Evolutionary conservation across 1,139 yeast genomes (phyloP).

Genomic region (Hyphopichia khmerensis): DNA sequence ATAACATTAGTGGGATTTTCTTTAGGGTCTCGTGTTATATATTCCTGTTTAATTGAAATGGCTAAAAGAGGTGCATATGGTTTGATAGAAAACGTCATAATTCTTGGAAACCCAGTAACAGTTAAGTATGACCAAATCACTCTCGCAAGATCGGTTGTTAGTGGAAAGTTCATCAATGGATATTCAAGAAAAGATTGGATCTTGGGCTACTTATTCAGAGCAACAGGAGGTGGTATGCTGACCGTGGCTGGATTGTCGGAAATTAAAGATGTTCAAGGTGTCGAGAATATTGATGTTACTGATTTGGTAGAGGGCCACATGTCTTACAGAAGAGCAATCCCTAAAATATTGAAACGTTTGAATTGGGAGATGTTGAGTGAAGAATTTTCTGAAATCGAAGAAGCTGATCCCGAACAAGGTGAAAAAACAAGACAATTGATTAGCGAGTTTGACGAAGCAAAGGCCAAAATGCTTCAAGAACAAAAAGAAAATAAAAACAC

Average conservation of each 20-base stretch:
- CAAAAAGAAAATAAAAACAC: conserved; percentile 24
- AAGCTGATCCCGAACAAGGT: conserved; percentile 87
- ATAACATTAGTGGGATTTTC: conserved; percentile 92
- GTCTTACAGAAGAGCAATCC: conserved; percentile 94
- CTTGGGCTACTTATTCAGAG: conserved; percentile 89
- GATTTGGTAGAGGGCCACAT: conserved; percentile 90
- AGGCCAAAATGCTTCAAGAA: conserved; percentile 54
- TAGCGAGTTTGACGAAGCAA: conserved; percentile 82
- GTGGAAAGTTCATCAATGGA: conserved; percentile 89
- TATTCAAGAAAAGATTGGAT: conserved; percentile 95
- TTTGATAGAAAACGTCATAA: conserved; percentile 79
- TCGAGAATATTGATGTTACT: conserved; percentile 87
- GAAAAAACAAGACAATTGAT: conserved; percentile 80
- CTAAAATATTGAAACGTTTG: conserved; percentile 62
- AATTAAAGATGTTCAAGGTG: conserved; percentile 57
- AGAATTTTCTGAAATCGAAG: conserved; percentile 93
- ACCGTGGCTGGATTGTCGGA: conserved; percentile 89
- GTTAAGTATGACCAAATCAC: conserved; percentile 76
- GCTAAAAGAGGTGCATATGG: conserved; percentile 88
- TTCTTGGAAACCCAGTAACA: conserved; percentile 89
- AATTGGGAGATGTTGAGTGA: conserved; percentile 87
- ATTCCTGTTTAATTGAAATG: conserved; percentile 83
- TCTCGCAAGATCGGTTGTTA: conserved; percentile 80
- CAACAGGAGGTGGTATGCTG: conserved; percentile 91
- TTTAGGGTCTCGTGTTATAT: conserved; percentile 88